Base-by-base conservation (phyloP, 225 moss, liverwort and hornwort genomes). In the Physcomitrellopsis africana region DNA sequence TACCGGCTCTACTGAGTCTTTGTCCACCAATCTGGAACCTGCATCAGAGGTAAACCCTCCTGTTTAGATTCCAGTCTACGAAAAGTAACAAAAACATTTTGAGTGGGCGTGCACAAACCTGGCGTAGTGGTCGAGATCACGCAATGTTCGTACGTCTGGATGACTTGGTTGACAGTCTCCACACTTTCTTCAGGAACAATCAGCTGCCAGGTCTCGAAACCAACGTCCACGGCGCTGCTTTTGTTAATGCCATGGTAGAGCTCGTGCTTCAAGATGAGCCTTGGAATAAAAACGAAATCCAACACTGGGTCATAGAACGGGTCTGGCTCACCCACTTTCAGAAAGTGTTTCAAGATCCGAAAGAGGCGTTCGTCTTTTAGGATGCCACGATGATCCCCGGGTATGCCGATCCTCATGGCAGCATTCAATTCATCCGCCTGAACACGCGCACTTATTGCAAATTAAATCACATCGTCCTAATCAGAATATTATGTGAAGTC, bases 371-470 rank as follows among this genome's bases (percentile, higher is more conserved):
- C 82, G 62, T 91, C 89, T 26, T 91, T 94, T 60, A 92, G 75
- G 51, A 92, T 85, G 41, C 80, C 84, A 49, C 90, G 87, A 71
- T 91, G 92, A 48, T 94, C 94, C 19, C 92, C 90, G 26, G 92
- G 92, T 60, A 92, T 89, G 63, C 92, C 92, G 12, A 92, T 60
- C 63, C 89, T 89, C 51, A 81, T 45, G 54, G 83, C 78, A 3
- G 92, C 90, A 77, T 91, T 84, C 72, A 92, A 65, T 13, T 81
- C 82, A 82, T 94, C 91, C n/a, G 77, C 87, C 89, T 94, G 79
- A 52, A 22, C 23, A 76, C 32, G 7, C 32, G 32, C 32, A 37
- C 32, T 4, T 37, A 37, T 37, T 37, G 32, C 32, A 37, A 37
- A 37, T 4, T 2, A 7, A 37, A 7, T 37, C 32, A 37, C 4